Evolutionary conservation across 768 basidiomycete genomes (phyloP).

Genomic region (Nidula microcarpa): DNA sequence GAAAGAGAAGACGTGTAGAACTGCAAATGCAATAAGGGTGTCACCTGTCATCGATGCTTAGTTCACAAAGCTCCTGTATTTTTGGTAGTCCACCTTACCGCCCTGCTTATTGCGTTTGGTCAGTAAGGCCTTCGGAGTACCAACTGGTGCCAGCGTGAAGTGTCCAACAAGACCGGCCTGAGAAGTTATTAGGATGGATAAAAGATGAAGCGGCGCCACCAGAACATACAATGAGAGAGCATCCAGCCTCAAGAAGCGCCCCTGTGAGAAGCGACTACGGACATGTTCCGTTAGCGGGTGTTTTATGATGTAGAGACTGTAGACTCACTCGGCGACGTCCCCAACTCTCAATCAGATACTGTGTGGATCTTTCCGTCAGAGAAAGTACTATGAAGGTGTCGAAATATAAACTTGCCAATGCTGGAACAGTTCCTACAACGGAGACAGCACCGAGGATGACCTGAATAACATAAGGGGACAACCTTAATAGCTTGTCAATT

Average conservation of each 20-base stretch:
- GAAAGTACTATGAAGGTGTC: not conserved
- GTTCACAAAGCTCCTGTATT: not conserved
- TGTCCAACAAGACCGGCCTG: conserved; percentile 73
- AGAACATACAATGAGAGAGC: conserved; percentile 53
- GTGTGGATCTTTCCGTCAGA: not conserved
- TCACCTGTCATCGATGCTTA: conserved; percentile 35
- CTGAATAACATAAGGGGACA: conserved; percentile 73
- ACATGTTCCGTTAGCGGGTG: not conserved
- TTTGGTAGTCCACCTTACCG: conserved; percentile 16
- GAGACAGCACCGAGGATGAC: conserved; percentile 74
- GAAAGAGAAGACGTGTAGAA: conserved; percentile 72
- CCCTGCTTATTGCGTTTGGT: conserved; percentile 57
- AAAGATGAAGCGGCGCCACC: not conserved
- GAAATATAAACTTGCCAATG: conserved; percentile 38
- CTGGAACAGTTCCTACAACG: conserved; percentile 68
- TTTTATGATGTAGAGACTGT: not conserved
- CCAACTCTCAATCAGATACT: conserved; percentile 66
- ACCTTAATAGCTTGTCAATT: conserved; percentile 18
- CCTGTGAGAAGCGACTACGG: conserved; percentile 62
- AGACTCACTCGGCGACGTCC: conserved; percentile 61
- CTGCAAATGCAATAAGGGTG: conserved; percentile 69
- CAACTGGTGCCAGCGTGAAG: conserved; percentile 53
- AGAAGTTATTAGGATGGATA: not conserved
- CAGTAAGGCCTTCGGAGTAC: conserved; percentile 42
- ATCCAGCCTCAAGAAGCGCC: conserved; percentile 54